These are phyloP conservation scores for Piromyces sp. DNA, from an alignment of 192 early-diverging fungal genomes.

Conservation along the genomic window DNA sequence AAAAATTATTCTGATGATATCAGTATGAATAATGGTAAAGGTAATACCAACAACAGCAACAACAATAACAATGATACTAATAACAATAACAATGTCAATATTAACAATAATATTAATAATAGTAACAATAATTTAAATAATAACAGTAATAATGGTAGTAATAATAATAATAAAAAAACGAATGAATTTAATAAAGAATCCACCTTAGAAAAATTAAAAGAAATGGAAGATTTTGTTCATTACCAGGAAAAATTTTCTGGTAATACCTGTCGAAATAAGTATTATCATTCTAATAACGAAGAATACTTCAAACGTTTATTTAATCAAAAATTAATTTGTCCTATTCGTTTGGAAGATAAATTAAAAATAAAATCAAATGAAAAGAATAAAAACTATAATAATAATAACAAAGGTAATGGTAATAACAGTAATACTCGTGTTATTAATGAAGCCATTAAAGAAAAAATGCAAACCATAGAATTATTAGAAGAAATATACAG, in stretches of 20 bases:
- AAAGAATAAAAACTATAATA: background rate
- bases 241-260: background rate
- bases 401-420: background rate
- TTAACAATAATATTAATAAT: background rate
- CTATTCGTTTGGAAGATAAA: background rate
- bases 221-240: background rate
- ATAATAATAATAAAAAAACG: background rate
- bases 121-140: background rate
- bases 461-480: background rate
- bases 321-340: background rate
- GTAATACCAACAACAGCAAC: background rate
- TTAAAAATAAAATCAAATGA: background rate
- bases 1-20: background rate
- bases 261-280: background rate
- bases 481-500: background rate
- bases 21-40: background rate
- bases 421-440: background rate
- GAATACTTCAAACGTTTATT: background rate
- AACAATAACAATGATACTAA: background rate
- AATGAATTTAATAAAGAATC: background rate
- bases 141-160: background rate
- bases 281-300: background rate
- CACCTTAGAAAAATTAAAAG: background rate
- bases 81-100: background rate
- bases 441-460: background rate